Base-by-base conservation (phyloP, 1,284 basidiomycete species). In the Fomes fomentarius region DNA sequence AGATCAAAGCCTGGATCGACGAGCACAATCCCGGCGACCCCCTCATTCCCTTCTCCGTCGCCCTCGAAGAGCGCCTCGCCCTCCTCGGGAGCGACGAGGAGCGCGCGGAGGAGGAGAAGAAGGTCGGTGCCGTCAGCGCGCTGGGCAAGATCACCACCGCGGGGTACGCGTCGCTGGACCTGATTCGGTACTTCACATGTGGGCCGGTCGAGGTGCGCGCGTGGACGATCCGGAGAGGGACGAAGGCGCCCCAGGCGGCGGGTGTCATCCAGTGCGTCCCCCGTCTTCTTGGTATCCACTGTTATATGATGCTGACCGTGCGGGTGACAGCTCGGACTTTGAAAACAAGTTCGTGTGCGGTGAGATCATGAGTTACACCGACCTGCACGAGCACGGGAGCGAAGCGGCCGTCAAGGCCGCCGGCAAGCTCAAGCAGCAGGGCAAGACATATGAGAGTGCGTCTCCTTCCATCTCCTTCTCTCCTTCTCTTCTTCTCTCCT, bases 281-380 rank as follows among this genome's bases (percentile, higher is more conserved):
- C 2, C 21, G n/a, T 40, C 38, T 17, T 37, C 48, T 26, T 37
- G n/a, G 34, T 6, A 21, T 45, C 33, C 3, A 14, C 24, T 4
- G 19, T 42, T 22, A 58, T 57, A 61, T 65, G 28, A 17, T 22
- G 15, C n/a, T 14, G 19, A 17, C 21, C 25, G 17, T 3, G n/a
- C n/a, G 11, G 14, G 12, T 15, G 15, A 4, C 62, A 90, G 88
- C 77, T 87, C 93, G 40, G 94, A 96, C 74, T 96, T 96, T 69
- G 93, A 98, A 78, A 93, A 96, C 73, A 97, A 97, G 77, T 98
- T 99, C 66, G 93, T 99, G n/a, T 99, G 96, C 66, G 97, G 96
- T 74, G 96, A 99, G 75, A 98, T 99, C 70, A 98, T 98, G 93
- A 69, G 87, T 4, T 98, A 89, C 67, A 86, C 87, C 0, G 97